Evolutionary conservation across 768 basidiomycete species (phyloP).

Genomic region (Termitomyces sp.): DNA sequence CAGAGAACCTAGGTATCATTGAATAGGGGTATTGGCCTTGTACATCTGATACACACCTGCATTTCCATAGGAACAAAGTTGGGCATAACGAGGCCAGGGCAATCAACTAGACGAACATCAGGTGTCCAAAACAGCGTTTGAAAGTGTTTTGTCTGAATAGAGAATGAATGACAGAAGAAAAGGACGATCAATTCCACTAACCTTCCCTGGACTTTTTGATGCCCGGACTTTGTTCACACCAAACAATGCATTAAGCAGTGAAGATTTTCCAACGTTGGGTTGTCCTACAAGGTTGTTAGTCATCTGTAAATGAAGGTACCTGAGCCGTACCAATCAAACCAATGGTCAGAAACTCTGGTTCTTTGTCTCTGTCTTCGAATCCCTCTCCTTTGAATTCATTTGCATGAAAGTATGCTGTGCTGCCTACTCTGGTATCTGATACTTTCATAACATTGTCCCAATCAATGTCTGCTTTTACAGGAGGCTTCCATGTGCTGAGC

Average conservation of each 20-base stretch:
- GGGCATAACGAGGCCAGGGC: slow-evolving; percentile 93
- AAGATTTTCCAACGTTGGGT: slow-evolving; percentile 96
- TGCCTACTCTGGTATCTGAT: slow-evolving; percentile 41
- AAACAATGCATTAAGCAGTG: slow-evolving; percentile 88
- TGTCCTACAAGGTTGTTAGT: slow-evolving; percentile 52
- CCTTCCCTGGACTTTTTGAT: slow-evolving; percentile 86
- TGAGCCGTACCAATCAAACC: slow-evolving; percentile 66
- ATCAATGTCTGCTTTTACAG: slow-evolving; percentile 62
- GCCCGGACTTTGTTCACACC: slow-evolving; percentile 75
- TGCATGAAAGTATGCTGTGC: slow-evolving; percentile 32
- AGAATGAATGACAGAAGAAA: neutral
- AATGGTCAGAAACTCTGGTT: slow-evolving; percentile 67
- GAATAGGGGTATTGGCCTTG: slow-evolving; percentile 2
- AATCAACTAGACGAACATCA: slow-evolving; percentile 88
- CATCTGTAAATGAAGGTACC: neutral
- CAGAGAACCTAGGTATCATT: slow-evolving; percentile 50
- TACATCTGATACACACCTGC: slow-evolving; percentile 45
- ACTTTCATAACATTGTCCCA: slow-evolving; percentile 64
- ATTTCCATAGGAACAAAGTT: slow-evolving; percentile 78
- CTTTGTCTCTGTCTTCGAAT: slow-evolving; percentile 23
- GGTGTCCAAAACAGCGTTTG: slow-evolving; percentile 90
- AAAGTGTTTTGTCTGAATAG: slow-evolving; percentile 84
- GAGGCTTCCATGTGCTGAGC: slow-evolving; percentile 60
- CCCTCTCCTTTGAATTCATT: slow-evolving; percentile 27
- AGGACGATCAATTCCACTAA: slow-evolving; percentile 17